phyloP scores from a whole-genome alignment of 2,329 filamentous ascomycete genomes.

The Talaromyces sp. region DNA sequence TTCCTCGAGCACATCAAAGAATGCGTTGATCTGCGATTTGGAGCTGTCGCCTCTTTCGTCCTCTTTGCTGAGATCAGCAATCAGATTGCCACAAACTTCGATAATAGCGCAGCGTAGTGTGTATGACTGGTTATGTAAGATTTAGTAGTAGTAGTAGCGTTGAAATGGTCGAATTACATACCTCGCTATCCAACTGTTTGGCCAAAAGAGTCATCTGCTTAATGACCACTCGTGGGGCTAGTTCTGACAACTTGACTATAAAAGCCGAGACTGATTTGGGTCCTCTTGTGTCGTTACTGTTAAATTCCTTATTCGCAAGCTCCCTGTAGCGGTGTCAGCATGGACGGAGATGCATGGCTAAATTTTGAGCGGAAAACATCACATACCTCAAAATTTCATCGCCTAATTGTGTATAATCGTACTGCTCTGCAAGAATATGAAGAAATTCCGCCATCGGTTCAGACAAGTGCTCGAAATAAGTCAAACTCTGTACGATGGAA shows the following conservation, averaged over 20 bases:
- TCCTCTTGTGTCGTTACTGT: slow-evolving; percentile 88
- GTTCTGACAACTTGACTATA: slow-evolving; percentile 85
- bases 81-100: slow-evolving; percentile 94
- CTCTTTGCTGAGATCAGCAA: slow-evolving; percentile 82
- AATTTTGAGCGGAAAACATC: neutral
- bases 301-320: slow-evolving; percentile 96
- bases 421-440: slow-evolving; percentile 92
- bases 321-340: slow-evolving; percentile 52
- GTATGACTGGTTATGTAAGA: slow-evolving; percentile 59
- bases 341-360: too few relatives aligned
- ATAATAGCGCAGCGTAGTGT: slow-evolving; percentile 89
- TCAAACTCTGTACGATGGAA: slow-evolving; percentile 93
- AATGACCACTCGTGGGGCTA: slow-evolving; percentile 85
- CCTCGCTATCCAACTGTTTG: slow-evolving; percentile 92
- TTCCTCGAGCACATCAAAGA: slow-evolving; percentile 94
- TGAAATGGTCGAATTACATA: slow-evolving; percentile 31
- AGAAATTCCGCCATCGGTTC: slow-evolving; percentile 99
- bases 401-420: slow-evolving; percentile 91
- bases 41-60: slow-evolving; percentile 88
- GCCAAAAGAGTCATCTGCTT: slow-evolving; percentile 96
- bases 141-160: neutral
- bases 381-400: slow-evolving; percentile 72
- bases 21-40: slow-evolving; percentile 91
- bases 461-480: slow-evolving; percentile 97
- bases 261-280: slow-evolving; percentile 96